Evolutionary conservation across 768 basidiomycete species (phyloP), one percentile per base, ranked within the genome.

Genomic region (Pleurotus citrinopileatus): DNA sequence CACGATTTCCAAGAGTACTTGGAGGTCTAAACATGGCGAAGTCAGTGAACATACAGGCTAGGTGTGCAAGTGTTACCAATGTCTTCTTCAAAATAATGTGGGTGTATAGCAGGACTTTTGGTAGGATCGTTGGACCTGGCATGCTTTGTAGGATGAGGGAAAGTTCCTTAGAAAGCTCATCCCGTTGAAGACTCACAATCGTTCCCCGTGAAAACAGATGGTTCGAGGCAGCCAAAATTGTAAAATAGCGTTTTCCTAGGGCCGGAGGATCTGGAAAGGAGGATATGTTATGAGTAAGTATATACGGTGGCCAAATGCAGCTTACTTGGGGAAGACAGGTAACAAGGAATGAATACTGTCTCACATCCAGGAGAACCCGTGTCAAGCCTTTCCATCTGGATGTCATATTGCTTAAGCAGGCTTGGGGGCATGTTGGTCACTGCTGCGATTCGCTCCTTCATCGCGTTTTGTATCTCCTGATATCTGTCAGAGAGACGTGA

Each of bases 191-290:
- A 27, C 45, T 26, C 3, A 47, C 45, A 25, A 28, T 40, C 9
- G n/a, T 25, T 45, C 79, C 79, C 12, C 71, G 62, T 25, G 69
- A 67, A 57, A 72, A 66, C 1, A 3, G 32, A 34, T 34, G n/a
- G 32, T 34, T 34, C 32, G 32, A 34, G 9, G 32, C 32, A n/a
- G 32, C 32, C 32, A 34, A 34, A n/a, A 34, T 10, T 2, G 32
- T 34, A n/a, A 34, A 34, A n/a, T 34, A 34, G n/a, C 32, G 32
- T n/a, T 34, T 34, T 34, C 32, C 32, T 10, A n/a, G 46, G 8
- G n/a, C 13, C 8, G 46, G 46, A 13, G 28, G 46, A 32, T 48
- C 46, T 48, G 28, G 9, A 15, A 19, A n/a, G 25, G 27, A n/a
- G 17, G 5, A 32, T 26, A 27, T 34, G n/a, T 29, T n/a, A 47